These are phyloP conservation scores for Galerina marginata DNA, from an alignment of 768 basidiomycete species.

Conservation along the genomic window DNA sequence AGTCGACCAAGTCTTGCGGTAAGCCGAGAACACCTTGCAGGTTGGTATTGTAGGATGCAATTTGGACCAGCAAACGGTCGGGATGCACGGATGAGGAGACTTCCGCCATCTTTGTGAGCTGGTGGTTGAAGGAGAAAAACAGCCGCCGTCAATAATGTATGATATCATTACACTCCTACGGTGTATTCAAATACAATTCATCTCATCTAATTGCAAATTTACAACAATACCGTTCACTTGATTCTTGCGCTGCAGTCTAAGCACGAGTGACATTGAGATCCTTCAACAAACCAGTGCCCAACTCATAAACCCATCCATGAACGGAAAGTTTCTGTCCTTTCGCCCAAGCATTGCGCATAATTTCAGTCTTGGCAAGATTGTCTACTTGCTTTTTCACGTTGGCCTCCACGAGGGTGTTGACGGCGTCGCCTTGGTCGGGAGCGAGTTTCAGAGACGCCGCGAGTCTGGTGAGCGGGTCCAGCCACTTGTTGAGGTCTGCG, in stretches of 20 bases:
- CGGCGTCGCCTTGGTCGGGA: conserved; percentile 38
- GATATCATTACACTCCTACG: not conserved
- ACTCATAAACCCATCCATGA: conserved; percentile 77
- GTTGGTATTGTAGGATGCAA: conserved; percentile 92
- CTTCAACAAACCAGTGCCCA: conserved; percentile 59
- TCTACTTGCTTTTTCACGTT: conserved; percentile 64
- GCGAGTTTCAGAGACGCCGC: conserved; percentile 47
- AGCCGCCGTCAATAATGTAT: not conserved
- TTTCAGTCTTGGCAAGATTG: conserved; percentile 51
- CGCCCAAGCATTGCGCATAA: conserved; percentile 54
- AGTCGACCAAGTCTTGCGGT: conserved; percentile 89
- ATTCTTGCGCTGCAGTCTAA: conserved; percentile 24
- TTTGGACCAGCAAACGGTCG: conserved; percentile 67
- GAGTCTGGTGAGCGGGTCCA: conserved; percentile 67
- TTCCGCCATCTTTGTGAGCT: conserved; percentile 8
- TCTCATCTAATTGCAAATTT: not conserved
- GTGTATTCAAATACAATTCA: not conserved
- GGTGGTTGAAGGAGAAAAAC: not conserved
- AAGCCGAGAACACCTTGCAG: conserved; percentile 76
- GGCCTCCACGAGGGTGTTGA: conserved; percentile 57
- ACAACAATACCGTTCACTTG: not conserved
- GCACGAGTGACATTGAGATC: conserved; percentile 59
- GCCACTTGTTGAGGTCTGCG: conserved; percentile 70
- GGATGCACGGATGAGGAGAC: conserved; percentile 9
- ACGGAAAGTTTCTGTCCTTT: conserved; percentile 56